Percentiles rank a stretch among this genome's conserved stretches.
These are phyloP conservation scores for Sordariomycetes sp. DNA, from an alignment of 2,329 filamentous ascomycete genomes.

Conservation along the genomic window DNA sequence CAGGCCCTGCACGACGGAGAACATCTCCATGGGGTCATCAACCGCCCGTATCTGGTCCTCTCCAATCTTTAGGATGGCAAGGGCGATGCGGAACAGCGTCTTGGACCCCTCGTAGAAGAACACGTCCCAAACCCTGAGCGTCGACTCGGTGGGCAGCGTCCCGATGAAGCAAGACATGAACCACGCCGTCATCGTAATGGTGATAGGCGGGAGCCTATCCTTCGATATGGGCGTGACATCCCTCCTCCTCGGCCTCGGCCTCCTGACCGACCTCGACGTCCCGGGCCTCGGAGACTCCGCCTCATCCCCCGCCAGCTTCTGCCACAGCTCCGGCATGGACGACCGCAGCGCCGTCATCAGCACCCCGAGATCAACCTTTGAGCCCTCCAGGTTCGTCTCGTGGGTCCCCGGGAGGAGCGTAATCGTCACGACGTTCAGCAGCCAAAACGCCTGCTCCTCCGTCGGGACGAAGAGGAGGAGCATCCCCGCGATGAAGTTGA, in stretches of 20 bases:
- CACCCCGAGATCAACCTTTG: conserved; percentile 87
- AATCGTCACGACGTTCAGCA: conserved; percentile 83
- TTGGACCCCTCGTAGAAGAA: conserved; percentile 95
- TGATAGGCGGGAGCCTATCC: conserved; percentile 69
- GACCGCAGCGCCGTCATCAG: conserved; percentile 81
- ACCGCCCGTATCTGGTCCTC: conserved; percentile 70
- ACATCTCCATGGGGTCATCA: conserved; percentile 85
- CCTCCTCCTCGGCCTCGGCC: conserved; percentile 18
- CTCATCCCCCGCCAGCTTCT: conserved; percentile 72
- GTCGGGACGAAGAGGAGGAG: conserved; percentile 76
- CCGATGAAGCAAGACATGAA: conserved; percentile 97
- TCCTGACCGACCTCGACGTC: conserved; percentile 9
- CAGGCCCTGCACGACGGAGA: conserved; percentile 81
- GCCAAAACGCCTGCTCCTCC: conserved; percentile 85
- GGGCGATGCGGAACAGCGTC: conserved; percentile 81
- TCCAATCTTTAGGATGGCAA: conserved; percentile 83
- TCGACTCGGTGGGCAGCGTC: conserved; percentile 81
- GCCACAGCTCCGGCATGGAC: conserved; percentile 70
- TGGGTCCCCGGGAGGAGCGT: conserved; percentile 85
- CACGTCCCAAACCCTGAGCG: conserved; percentile 85
- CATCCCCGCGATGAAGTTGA: conserved; percentile 88
- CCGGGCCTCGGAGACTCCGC: conserved; percentile 8
- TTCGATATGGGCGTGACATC: conserved; percentile 21
- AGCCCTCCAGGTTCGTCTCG: conserved; percentile 77
- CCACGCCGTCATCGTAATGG: conserved; percentile 87